phyloP scores from a whole-genome alignment of 2,329 filamentous ascomycete genomes.

The Sporothrix schenckii region DNA sequence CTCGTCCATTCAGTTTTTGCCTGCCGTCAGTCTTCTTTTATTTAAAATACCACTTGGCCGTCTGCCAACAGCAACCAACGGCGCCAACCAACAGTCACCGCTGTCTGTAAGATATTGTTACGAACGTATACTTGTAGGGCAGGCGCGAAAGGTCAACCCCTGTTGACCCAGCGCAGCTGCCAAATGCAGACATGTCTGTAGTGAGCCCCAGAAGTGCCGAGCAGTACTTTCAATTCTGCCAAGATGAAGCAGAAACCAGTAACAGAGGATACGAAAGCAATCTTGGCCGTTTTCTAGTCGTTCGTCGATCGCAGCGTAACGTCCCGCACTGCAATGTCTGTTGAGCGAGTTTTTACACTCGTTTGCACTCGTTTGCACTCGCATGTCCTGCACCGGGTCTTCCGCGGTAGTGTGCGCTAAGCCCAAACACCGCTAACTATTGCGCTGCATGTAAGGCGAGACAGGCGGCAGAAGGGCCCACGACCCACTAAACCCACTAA shows the following conservation, averaged over 20 bases:
- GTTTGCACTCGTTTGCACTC: neutral
- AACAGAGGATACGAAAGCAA: neutral
- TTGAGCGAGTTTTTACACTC: neutral
- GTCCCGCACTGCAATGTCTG: neutral
- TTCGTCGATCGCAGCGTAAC: conserved; percentile 2
- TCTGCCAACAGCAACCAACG: neutral
- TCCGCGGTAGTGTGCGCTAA: conserved; percentile 20
- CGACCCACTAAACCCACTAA: neutral
- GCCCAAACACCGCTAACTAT: conserved; percentile 1
- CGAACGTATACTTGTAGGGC: no score
- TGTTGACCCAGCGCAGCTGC: neutral
- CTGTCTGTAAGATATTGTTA: neutral
- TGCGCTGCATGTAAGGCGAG: conserved; percentile 8
- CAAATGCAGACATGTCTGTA: neutral
- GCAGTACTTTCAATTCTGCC: neutral
- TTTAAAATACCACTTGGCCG: neutral
- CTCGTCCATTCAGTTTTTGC: no score
- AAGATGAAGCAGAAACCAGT: neutral
- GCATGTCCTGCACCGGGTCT: conserved; percentile 20
- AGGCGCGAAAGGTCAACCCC: conserved; percentile 1
- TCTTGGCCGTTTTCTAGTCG: neutral
- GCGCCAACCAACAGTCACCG: neutral
- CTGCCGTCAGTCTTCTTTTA: no score
- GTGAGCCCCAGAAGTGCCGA: neutral
- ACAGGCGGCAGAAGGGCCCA: neutral